These are phyloP conservation scores for Amanita polypyramis DNA, from an alignment of 768 basidiomycete species.

Conservation along the genomic window DNA sequence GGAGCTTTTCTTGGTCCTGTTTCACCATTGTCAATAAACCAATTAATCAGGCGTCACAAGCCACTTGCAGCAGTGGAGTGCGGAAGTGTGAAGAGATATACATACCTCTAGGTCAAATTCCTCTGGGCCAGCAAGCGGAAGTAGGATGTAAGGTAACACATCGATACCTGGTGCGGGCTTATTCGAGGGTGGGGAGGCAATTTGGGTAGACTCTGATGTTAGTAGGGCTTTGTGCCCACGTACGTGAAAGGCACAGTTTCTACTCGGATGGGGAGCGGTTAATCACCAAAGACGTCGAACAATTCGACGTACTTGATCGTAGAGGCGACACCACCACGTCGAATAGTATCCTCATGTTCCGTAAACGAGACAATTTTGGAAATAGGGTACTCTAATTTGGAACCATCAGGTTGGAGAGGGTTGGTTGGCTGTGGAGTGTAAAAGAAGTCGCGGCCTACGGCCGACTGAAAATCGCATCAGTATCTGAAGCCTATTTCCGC, in stretches of 20 bases:
- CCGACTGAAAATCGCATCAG: conserved; percentile 37
- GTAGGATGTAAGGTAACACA: conserved; percentile 72
- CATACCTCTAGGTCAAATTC: conserved; percentile 86
- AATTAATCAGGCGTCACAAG: not conserved
- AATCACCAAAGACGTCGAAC: not conserved
- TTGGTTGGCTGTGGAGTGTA: conserved; percentile 53
- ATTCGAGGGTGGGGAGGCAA: conserved; percentile 50
- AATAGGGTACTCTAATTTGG: conserved; percentile 65
- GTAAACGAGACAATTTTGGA: conserved; percentile 79
- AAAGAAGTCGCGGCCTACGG: conserved; percentile 72
- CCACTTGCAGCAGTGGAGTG: not conserved
- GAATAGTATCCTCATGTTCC: conserved; percentile 79
- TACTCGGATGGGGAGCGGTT: conserved; percentile 17
- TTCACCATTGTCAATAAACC: not conserved
- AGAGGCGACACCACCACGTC: conserved; percentile 79
- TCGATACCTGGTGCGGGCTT: conserved; percentile 65
- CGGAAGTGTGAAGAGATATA: not conserved
- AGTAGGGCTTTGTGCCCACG: conserved; percentile 64
- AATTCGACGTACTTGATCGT: conserved; percentile 62
- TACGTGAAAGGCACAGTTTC: conserved; percentile 71
- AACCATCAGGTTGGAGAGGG: conserved; percentile 27
- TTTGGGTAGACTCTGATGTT: conserved; percentile 45
- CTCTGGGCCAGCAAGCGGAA: conserved; percentile 91
- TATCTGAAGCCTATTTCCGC: not conserved
- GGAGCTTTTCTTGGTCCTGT: conserved; percentile 84